Evolutionary conservation across 495 filamentous ascomycete species (phyloP).

Genomic region (Tuber aestivum): DNA sequence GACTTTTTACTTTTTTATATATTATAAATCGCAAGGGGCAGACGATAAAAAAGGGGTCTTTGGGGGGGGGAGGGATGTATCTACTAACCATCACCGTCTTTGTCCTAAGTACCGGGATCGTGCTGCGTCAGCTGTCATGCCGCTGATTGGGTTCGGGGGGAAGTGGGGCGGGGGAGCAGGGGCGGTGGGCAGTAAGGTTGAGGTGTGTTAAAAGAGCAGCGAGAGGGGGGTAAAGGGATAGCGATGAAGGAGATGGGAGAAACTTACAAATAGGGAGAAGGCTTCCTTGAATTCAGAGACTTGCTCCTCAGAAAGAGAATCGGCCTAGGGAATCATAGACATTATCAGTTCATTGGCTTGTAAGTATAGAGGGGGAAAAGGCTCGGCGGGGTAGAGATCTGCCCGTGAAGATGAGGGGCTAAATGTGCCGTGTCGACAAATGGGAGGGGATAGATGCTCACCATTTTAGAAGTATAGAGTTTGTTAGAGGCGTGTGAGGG

Average conservation of each 20-base stretch:
- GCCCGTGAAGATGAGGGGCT: slow-evolving; percentile 20
- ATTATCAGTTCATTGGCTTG: neutral
- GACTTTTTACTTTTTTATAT: neutral
- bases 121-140: slow-evolving; percentile 6
- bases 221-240: slow-evolving; percentile 4
- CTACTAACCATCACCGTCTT: slow-evolving; percentile 98
- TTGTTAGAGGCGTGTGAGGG: slow-evolving; percentile 1
- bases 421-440: neutral
- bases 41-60: neutral
- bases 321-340: slow-evolving; percentile 55
- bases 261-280: slow-evolving; percentile 97
- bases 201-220: neutral
- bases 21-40: slow-evolving; percentile 2
- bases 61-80: slow-evolving; percentile 3
- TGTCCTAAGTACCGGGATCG: slow-evolving; percentile 62
- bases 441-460: slow-evolving; percentile 11
- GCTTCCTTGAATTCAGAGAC: slow-evolving; percentile 99
- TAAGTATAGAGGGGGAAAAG: neutral
- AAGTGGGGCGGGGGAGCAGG: neutral
- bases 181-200: neutral
- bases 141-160: neutral
- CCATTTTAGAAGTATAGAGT: slow-evolving; percentile 26
- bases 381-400: slow-evolving; percentile 6
- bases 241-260: neutral
- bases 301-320: slow-evolving; percentile 96